phyloP scores from a whole-genome alignment of 805 yeast species.

The Saccharomycopsis sp. region DNA sequence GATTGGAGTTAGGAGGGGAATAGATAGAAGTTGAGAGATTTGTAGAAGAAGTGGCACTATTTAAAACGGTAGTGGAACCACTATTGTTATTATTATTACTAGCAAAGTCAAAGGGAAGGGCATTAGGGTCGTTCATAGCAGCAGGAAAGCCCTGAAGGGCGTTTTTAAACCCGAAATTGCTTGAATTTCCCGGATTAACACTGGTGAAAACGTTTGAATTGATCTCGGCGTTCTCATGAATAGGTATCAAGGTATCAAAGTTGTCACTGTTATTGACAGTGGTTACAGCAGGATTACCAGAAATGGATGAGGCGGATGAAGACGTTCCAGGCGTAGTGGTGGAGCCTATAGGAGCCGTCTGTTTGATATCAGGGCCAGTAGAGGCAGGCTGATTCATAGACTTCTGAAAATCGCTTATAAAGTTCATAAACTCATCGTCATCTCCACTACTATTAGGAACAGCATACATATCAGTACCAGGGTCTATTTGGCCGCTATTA shows the following conservation, averaged over 20 bases:
- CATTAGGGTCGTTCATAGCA: background rate
- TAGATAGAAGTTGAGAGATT: conserved; percentile 2
- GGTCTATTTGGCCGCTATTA: background rate
- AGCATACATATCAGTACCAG: background rate
- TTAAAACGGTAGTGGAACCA: background rate
- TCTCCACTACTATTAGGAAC: background rate
- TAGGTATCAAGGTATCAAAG: conserved; percentile 5
- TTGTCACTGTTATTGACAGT: background rate
- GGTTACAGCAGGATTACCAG: background rate
- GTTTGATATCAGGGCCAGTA: background rate
- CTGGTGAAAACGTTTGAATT: background rate
- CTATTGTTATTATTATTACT: background rate
- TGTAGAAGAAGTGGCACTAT: background rate
- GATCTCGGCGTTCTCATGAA: conserved; percentile 5
- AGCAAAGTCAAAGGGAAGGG: background rate
- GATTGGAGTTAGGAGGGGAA: conserved; percentile 7
- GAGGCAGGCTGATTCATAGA: background rate
- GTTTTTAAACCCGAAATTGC: background rate
- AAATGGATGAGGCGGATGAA: no score
- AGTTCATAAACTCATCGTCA: background rate
- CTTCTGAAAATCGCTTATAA: background rate
- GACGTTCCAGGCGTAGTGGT: no score
- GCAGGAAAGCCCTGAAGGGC: background rate
- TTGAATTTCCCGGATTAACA: background rate
- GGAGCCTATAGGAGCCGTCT: background rate